These are phyloP conservation scores for Sideroxylon spinosum DNA, from an alignment of 179 eudicot genomes.

Conservation along the genomic window DNA sequence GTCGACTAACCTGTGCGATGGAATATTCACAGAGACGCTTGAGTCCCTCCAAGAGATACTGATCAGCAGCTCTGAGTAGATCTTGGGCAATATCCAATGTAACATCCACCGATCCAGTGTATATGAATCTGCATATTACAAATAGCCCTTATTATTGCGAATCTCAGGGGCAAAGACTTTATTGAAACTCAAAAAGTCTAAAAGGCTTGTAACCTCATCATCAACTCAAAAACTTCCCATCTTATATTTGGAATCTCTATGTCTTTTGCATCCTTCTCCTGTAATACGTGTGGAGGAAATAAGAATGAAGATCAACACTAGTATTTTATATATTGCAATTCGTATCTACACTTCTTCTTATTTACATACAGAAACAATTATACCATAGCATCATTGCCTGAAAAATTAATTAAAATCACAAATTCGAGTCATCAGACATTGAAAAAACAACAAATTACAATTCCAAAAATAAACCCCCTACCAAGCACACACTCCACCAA, in stretches of 20 bases:
- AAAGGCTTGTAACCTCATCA: conserved; percentile 62
- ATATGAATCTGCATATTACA: conserved; percentile 60
- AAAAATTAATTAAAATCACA: neutral
- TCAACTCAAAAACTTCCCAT: conserved; percentile 83
- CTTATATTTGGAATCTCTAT: conserved; percentile 75
- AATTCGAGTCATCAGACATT: neutral
- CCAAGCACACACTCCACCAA: too few relatives aligned
- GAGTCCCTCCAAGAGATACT: conserved; percentile 92
- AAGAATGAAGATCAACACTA: neutral
- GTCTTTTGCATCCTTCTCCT: conserved; percentile 80
- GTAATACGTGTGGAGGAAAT: conserved; percentile 10
- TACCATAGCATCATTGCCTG: neutral
- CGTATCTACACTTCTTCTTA: neutral
- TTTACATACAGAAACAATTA: neutral
- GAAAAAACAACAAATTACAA: neutral
- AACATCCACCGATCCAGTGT: conserved; percentile 83
- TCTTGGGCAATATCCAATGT: conserved; percentile 80
- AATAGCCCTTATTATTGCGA: neutral
- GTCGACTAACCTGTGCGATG: conserved; percentile 68
- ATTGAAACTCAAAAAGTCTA: neutral
- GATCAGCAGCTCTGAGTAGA: conserved; percentile 94
- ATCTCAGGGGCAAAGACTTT: conserved; percentile 1
- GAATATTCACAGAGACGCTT: conserved; percentile 86
- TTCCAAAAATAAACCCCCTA: neutral
- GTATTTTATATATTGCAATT: neutral